These are phyloP conservation scores for Mycena galopus DNA, from an alignment of 768 basidiomycete species.

Conservation along the genomic window DNA sequence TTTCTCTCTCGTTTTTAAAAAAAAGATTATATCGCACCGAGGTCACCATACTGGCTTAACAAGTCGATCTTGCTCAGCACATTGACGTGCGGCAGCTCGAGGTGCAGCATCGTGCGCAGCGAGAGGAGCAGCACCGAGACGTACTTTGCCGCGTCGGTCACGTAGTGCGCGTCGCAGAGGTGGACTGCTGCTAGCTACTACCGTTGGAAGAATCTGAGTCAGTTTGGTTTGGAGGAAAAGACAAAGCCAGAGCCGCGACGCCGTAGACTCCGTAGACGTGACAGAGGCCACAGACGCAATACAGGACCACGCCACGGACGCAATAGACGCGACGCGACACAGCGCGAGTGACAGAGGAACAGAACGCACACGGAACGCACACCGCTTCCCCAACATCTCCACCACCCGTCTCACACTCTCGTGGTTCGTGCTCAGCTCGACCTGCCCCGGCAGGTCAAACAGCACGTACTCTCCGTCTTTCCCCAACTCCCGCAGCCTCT, in stretches of 20 bases:
- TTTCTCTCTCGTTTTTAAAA: too few relatives aligned
- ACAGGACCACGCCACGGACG: too few relatives aligned
- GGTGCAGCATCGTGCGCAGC: slow-evolving; percentile 96
- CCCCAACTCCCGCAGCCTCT: slow-evolving; percentile 72
- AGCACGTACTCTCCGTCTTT: slow-evolving; percentile 88
- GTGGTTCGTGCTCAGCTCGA: slow-evolving; percentile 97
- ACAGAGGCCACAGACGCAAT: too few relatives aligned
- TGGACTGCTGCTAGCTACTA: slow-evolving; percentile 91
- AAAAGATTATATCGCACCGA: slow-evolving; percentile 69
- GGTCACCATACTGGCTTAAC: slow-evolving; percentile 89
- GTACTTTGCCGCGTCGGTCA: slow-evolving; percentile 96
- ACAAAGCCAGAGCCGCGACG: too few relatives aligned
- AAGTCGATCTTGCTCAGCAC: slow-evolving; percentile 97
- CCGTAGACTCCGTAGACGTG: too few relatives aligned
- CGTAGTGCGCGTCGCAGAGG: slow-evolving; percentile 96
- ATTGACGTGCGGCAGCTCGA: slow-evolving; percentile 98
- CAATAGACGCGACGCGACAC: too few relatives aligned
- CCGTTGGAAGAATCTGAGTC: slow-evolving; percentile 30
- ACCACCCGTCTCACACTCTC: slow-evolving; percentile 88
- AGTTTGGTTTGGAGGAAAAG: too few relatives aligned
- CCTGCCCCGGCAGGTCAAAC: slow-evolving; percentile 97
- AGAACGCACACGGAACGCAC: slow-evolving; percentile 84
- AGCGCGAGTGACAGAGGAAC: slow-evolving; percentile 14
- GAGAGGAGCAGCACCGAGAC: slow-evolving; percentile 93
- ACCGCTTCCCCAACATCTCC: slow-evolving; percentile 70